Evolutionary conservation across 306 rosid genomes (phyloP).

Genomic region (Begonia loranthoides): DNA sequence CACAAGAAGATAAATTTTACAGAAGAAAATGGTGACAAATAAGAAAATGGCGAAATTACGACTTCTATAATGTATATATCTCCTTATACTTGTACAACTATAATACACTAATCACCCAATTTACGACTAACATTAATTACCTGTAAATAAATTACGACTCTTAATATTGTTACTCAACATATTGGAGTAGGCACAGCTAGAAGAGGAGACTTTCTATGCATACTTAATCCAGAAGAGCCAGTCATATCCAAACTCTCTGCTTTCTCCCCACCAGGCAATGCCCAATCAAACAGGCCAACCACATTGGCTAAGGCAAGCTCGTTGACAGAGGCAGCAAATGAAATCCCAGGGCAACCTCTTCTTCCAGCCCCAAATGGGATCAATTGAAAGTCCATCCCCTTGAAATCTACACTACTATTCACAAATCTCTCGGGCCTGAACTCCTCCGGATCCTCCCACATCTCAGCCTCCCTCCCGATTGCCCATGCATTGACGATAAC

Average conservation of each 20-base stretch:
- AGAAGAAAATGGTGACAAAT: too few species aligned
- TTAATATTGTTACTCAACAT: not conserved
- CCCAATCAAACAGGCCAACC: not conserved
- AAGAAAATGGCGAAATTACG: too few species aligned
- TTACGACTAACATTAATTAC: too few species aligned
- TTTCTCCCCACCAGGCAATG: not conserved
- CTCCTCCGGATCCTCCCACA: conserved; percentile 22
- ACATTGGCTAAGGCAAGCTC: not conserved
- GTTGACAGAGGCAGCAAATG: not conserved
- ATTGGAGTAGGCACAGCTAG: not conserved
- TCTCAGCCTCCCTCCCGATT: conserved; percentile 18
- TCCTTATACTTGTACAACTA: too few species aligned
- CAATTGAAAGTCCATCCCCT: conserved; percentile 20
- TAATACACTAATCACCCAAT: too few species aligned
- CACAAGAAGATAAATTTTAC: too few species aligned
- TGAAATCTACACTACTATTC: conserved; percentile 14
- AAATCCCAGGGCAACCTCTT: not conserved
- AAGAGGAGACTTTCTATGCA: not conserved
- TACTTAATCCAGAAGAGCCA: not conserved
- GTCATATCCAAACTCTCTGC: not conserved
- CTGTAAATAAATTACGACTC: too few species aligned
- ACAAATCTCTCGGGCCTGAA: conserved; percentile 30
- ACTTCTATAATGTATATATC: too few species aligned
- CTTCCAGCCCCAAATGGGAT: conserved; percentile 18
- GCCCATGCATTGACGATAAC: conserved; percentile 18